Evolutionary conservation across 1,139 yeast genomes (phyloP).

Genomic region (Pichia inconspicua): DNA sequence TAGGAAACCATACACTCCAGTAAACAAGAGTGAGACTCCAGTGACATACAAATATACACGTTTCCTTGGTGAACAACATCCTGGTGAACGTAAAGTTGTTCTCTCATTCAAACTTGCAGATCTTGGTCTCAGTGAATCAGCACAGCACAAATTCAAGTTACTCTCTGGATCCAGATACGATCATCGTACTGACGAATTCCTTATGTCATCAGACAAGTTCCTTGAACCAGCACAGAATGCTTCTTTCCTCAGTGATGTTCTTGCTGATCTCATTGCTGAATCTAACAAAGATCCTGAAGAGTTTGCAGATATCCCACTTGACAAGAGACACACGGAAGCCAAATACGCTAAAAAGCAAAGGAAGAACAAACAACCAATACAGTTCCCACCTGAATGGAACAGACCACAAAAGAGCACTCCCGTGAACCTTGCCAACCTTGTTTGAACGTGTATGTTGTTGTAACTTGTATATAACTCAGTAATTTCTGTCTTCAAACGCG

Average conservation of each 20-base stretch:
- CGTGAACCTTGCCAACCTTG: not conserved
- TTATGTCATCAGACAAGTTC: slow-evolving; percentile 55
- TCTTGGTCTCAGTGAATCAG: slow-evolving; percentile 44
- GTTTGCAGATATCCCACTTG: slow-evolving; percentile 75
- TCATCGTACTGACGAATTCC: slow-evolving; percentile 48
- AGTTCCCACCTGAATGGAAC: slow-evolving; percentile 81
- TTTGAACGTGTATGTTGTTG: not conserved
- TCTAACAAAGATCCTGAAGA: slow-evolving; percentile 59
- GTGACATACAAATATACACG: slow-evolving; percentile 63
- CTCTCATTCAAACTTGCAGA: slow-evolving; percentile 47
- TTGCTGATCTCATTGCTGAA: slow-evolving; percentile 53
- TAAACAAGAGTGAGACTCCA: slow-evolving; percentile 40
- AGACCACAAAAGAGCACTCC: not conserved
- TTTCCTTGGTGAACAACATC: slow-evolving; percentile 60
- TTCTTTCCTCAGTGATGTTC: slow-evolving; percentile 56
- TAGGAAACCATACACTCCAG: slow-evolving; percentile 55
- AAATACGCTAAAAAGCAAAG: slow-evolving; percentile 37
- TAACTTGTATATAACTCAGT: not conserved
- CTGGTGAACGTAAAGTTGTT: slow-evolving; percentile 64
- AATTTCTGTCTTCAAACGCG: no score
- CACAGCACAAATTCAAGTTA: slow-evolving; percentile 67
- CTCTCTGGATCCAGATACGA: slow-evolving; percentile 77
- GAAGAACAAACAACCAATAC: slow-evolving; percentile 28
- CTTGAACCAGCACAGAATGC: slow-evolving; percentile 84
- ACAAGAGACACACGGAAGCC: slow-evolving; percentile 55